A percentile compares a stretch with the other conserved stretches of the same genome.
These are phyloP conservation scores for Fusarium humuli DNA, from an alignment of 2,329 filamentous ascomycete genomes.

Conservation along the genomic window DNA sequence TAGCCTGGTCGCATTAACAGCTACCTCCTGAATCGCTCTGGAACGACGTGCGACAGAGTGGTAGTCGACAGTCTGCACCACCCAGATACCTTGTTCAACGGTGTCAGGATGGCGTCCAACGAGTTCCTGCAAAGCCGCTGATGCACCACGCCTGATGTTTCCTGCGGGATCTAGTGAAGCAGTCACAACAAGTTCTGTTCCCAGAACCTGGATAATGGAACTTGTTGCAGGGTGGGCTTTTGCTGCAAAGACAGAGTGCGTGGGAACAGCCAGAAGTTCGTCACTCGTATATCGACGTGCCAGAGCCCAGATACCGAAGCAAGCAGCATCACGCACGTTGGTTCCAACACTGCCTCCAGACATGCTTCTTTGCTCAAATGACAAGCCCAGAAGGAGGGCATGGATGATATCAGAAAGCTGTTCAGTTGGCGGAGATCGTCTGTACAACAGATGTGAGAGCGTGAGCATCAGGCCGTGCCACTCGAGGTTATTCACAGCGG, in stretches of 20 bases:
- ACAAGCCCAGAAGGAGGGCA: slow-evolving; percentile 80
- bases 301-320: slow-evolving; percentile 95
- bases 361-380: slow-evolving; percentile 88
- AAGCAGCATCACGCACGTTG: slow-evolving; percentile 93
- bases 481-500: slow-evolving; percentile 80
- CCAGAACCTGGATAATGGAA: slow-evolving; percentile 79
- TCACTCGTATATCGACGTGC: slow-evolving; percentile 85
- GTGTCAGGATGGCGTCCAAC: slow-evolving; percentile 92
- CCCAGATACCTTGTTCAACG: slow-evolving; percentile 80
- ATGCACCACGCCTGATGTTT: slow-evolving; percentile 92
- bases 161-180: slow-evolving; percentile 90
- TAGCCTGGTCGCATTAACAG: slow-evolving; percentile 74
- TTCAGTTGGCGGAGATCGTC: slow-evolving; percentile 78
- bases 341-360: slow-evolving; percentile 88
- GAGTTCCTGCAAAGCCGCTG: slow-evolving; percentile 92
- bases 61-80: slow-evolving; percentile 93
- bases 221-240: slow-evolving; percentile 51
- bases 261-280: slow-evolving; percentile 76
- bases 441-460: slow-evolving; percentile 86
- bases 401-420: slow-evolving; percentile 80
- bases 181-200: slow-evolving; percentile 81
- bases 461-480: slow-evolving; percentile 96
- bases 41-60: slow-evolving; percentile 90
- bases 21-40: slow-evolving; percentile 82
- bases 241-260: slow-evolving; percentile 57